Base-by-base conservation (phyloP, 2,329 filamentous ascomycete genomes). In the Neonectria neomacrospora region DNA sequence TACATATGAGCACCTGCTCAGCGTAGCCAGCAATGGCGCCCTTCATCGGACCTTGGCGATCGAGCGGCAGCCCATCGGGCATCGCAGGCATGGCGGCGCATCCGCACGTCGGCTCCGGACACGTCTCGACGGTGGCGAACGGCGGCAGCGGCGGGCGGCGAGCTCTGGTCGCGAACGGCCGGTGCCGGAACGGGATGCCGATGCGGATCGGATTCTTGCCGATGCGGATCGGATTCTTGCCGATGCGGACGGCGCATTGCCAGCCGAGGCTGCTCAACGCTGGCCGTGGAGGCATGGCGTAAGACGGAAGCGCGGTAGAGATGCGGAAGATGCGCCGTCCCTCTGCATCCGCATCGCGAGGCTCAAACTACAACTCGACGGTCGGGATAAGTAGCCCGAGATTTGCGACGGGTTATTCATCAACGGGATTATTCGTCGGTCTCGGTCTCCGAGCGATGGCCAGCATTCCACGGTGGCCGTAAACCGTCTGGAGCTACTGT, bases 1-100 rank as follows among this genome's bases (percentile, higher is more conserved):
- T 97, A 66, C 91, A 94, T 14, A 97, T 84, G 10, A 98, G 79
- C 3, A 97, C 86, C 71, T 97, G 94, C 77, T 96, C 90, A 1
- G 89, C 84, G 75, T 97, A 97, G 1, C 85, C 82, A 2, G 91
- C 84, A 80, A 97, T 94, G 6, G 91, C 90, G 12, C 92, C 92
- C 74, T 91, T 90, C 45, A 97, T 81, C 18, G 86, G 83, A 41
- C 86, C 86, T 64, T 87, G 84, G 71, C 85, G 84, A 74, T 97
- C 94, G 56, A 97, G 94, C 22, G 90, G 87, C 16, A 96, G 83
- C 3, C 87, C 89, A 8, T 84, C 80, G 1, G 90, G 90, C 80
- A 91, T 84, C 12, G 78, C 68, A 0, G 91, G 89, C 58, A 84
- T 90, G 2, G 86, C 80, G n/a, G 89, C 86, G 78, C 93, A 97